Evolutionary conservation across 164 flowering plant genomes (phyloP).

Genomic region (Kingdonia uniflora): DNA sequence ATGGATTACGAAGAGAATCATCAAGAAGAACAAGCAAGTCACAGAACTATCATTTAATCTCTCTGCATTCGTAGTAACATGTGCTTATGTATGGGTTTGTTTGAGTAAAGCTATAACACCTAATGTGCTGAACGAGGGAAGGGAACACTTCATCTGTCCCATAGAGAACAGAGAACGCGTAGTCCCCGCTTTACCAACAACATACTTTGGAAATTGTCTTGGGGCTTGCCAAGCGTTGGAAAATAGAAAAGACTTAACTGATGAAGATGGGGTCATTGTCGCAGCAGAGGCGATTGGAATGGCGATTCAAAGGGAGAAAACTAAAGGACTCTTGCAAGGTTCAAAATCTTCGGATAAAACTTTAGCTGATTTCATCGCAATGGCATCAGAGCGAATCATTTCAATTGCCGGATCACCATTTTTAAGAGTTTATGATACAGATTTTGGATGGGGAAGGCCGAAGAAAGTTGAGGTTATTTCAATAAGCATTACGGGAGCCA

Average conservation of each 20-base stretch:
- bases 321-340: no score
- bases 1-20: not conserved
- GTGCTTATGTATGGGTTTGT: conserved; percentile 31
- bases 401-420: no score
- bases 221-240: no score
- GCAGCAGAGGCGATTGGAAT: not conserved
- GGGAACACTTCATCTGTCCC: no score
- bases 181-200: not conserved
- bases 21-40: no score
- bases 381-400: no score
- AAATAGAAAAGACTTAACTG: not conserved
- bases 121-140: not conserved
- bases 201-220: not conserved
- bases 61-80: conserved; percentile 20
- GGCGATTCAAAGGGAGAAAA: not conserved
- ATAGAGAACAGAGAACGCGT: no score
- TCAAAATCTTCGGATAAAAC: not conserved
- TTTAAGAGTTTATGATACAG: no score
- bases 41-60: not conserved
- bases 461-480: no score
- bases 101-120: conserved; percentile 10
- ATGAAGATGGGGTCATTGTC: not conserved
- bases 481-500: no score
- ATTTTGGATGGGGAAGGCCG: no score
- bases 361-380: no score